phyloP scores from a whole-genome alignment of 352 stramenopile species.

The Globisporangium cederbergense region DNA sequence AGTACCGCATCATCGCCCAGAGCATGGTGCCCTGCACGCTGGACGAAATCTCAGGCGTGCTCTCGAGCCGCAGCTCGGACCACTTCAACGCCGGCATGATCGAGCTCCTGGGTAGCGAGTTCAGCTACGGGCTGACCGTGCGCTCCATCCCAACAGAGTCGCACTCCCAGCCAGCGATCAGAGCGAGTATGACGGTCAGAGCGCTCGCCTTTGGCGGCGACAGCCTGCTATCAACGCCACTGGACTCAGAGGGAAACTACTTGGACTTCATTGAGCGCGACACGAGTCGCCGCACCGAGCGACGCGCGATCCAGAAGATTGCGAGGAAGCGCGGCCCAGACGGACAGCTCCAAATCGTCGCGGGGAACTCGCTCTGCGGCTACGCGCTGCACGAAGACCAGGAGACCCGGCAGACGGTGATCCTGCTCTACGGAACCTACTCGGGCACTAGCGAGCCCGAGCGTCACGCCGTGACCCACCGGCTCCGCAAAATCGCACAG shows the following conservation, averaged over 20 bases:
- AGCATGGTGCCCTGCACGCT: conserved; percentile 21
- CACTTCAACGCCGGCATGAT: conserved; percentile 30
- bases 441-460: not conserved
- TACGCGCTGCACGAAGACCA: conserved; percentile 26
- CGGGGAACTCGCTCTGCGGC: conserved; percentile 14
- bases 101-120: conserved; percentile 24
- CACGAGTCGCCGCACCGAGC: not conserved
- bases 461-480: conserved; percentile 15
- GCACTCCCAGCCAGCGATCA: not conserved
- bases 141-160: conserved; percentile 12
- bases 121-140: conserved; percentile 23
- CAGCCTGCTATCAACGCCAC: conserved; percentile 7
- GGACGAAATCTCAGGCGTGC: conserved; percentile 20
- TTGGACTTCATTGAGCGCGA: conserved; percentile 24
- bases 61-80: conserved; percentile 23
- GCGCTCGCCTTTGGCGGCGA: conserved; percentile 18
- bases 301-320: conserved; percentile 20
- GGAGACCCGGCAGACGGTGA: conserved; percentile 16
- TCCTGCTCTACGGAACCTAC: conserved; percentile 21
- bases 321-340: not conserved
- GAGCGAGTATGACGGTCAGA: conserved; percentile 18
- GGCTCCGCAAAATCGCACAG: conserved; percentile 15
- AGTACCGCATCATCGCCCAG: conserved; percentile 23
- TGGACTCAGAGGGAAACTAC: conserved; percentile 16
- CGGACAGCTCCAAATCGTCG: not conserved